Base-by-base conservation (phyloP, 2,329 filamentous ascomycete species). In the Ophiostoma sp. region DNA sequence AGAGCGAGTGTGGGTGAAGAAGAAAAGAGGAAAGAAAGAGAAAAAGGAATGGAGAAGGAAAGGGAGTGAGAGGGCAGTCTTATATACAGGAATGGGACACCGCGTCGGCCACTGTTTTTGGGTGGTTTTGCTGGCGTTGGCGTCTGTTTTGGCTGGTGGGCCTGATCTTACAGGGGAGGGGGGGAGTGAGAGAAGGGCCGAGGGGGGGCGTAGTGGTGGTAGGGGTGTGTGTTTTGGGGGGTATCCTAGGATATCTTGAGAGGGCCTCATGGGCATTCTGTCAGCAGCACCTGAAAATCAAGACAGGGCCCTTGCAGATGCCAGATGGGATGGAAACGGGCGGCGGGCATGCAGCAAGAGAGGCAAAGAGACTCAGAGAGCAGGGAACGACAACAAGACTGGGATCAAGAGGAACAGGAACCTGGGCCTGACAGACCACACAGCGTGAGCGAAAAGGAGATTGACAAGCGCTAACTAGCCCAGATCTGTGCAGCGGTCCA, bases 1-100 rank as follows among this genome's bases (percentile, higher is more conserved):
- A 55, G 71, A 83, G 78, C 78, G 85, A 84, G 84, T 83, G 85
- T 85, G 85, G 83, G 86, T 85, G 83, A 85, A 79, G 83, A 83
- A 79, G 78, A 79, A 81, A 80, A 76, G 76, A 76, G 75, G 76
- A 79, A 80, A 76, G 79, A 75, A 77, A 81, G 79, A 80, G 77
- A 75, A 87, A 82, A 79, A 76, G 77, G 76, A 75, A 70, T 22
- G 64, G 55, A 22, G 17, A 22, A 68, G 36, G 61, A 17, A 74
- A 63, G 72, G 50, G 52, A 68, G 52, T 72, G 75, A 77, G 75
- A 76, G 74, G 77, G 72, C 50, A 64, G 77, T 76, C 77, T 77
- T 78, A 74, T 76, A 76, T 76, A 77, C 68, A 68, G 73, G 57
- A 75, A 64, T 70, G 73, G 70, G 68, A 28, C 7, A 52, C 36